Evolutionary conservation across 108 stramenopile species (phyloP), one percentile per base, ranked within the genome.

Genomic region (Hondaea fermentalgiana): DNA sequence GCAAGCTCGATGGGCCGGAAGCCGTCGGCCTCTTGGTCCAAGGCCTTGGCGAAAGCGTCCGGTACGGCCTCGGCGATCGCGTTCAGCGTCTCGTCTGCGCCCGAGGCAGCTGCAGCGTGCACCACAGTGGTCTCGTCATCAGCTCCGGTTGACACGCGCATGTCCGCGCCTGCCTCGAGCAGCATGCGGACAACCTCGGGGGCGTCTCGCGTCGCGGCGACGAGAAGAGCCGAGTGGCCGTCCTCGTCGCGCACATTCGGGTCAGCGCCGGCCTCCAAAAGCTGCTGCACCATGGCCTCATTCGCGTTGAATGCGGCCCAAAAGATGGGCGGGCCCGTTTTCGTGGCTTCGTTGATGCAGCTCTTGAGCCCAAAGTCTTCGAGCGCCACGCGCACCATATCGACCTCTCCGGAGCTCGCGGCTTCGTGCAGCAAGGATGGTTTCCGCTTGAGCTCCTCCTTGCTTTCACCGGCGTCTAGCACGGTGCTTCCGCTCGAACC

Each of bases 331-430:
- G 23, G 10, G 76, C 76, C 76, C n/a, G 51, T 45, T 6, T 6
- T 12, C 23, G 49, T 23, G n/a, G 43, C 43, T 17, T 53, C 43
- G 51, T 83, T 83, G 17, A 83, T 35, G 12, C 10, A 12, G 76
- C 49, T 17, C 51, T 53, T 21, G 49, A 53, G 76, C 19, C 23
- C 10, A 23, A 83, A 83, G 23, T 47, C 76, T 6, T 47, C 45
- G 25, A 83, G 51, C 49, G 76, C 76, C 45, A 53, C 51, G 76
- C 76, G 76, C n/a, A 83, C 76, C 76, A 83, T 83, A 12, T 83
- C 76, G 28, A 53, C 76, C n/a, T 53, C 28, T 0, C 76, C 76
- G 10, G 76, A 83, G 76, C 76, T 83, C 49, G 76, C 76, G 45
- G 76, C 76, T 35, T 83, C 76, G 51, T 83, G 76, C 76, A 83